phyloP scores from a whole-genome alignment of 495 filamentous ascomycete species.

The Talaromyces borbonicus region DNA sequence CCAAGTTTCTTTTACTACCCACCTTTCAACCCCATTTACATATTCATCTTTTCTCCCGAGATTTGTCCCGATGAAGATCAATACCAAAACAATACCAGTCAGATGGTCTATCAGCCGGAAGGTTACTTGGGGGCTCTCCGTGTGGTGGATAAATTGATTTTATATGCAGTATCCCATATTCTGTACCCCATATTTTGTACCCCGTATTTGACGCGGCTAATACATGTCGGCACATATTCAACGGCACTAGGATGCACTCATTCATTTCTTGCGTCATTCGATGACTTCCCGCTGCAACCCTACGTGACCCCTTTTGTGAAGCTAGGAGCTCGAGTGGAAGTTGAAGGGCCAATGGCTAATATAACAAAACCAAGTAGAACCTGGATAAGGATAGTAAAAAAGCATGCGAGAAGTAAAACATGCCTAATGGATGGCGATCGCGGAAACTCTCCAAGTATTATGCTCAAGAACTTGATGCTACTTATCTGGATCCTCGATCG shows the following conservation, averaged over 20 bases:
- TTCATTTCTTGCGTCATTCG: background rate
- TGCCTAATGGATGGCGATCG: no score
- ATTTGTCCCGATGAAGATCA: background rate
- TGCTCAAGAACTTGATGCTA: background rate
- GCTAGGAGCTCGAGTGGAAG: background rate
- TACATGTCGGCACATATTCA: background rate
- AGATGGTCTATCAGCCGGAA: background rate
- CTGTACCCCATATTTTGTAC: background rate
- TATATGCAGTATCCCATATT: no score
- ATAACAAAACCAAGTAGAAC: no score
- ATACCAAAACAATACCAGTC: background rate
- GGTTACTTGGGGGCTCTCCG: background rate
- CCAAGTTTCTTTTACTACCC: background rate
- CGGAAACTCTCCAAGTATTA: no score
- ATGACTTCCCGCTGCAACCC: background rate
- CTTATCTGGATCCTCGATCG: background rate
- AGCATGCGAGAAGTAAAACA: no score
- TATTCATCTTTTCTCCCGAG: background rate
- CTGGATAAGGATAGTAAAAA: no score
- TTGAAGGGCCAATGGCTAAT: background rate
- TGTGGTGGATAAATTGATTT: background rate
- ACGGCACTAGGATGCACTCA: background rate
- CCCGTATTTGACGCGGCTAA: background rate
- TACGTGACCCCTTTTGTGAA: background rate
- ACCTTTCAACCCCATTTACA: background rate